Conservation (phyloP, 2,329 filamentous ascomycete species). For the Pseudopyrenochaeta lycopersici region DNA sequence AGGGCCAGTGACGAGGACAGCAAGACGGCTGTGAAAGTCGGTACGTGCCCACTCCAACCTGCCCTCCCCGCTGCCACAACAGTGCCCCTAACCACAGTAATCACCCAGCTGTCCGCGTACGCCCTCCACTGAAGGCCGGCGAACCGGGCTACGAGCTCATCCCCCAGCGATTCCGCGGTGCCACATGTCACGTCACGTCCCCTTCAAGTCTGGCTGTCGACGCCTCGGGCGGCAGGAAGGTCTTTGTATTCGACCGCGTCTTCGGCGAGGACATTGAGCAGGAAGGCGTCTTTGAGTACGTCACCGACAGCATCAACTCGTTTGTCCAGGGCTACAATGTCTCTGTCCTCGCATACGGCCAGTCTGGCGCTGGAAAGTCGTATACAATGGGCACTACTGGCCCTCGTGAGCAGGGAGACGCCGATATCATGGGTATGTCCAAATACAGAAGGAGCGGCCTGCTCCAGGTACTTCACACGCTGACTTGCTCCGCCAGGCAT, state of each 20-base stretch:
- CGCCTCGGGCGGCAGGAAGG: conserved; percentile 87
- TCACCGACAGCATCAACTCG: conserved; percentile 86
- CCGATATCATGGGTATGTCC: conserved; percentile 77
- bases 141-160: conserved; percentile 96
- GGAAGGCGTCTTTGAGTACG: conserved; percentile 92
- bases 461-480: conserved; percentile 8
- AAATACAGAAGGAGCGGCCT: background rate
- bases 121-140: conserved; percentile 80
- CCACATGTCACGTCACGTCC: conserved; percentile 89
- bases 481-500: conserved; percentile 71
- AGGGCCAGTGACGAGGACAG: conserved; percentile 88
- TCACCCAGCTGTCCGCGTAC: conserved; percentile 86
- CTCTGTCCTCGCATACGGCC: conserved; percentile 93
- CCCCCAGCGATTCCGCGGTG: conserved; percentile 91
- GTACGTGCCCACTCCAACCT: conserved; percentile 65
- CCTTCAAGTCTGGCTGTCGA: conserved; percentile 88
- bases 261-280: conserved; percentile 86
- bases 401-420: conserved; percentile 76
- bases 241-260: conserved; percentile 96
- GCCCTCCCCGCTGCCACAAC: conserved; percentile 5
- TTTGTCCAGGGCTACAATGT: conserved; percentile 99
- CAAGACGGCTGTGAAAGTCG: conserved; percentile 94
- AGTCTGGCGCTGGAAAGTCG: conserved; percentile 96
- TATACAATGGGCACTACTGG: conserved; percentile 99
- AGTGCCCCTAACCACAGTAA: conserved; percentile 30